A percentile compares a stretch with the other conserved stretches of the same genome.
Evolutionary conservation across 768 basidiomycete species (phyloP).

Genomic region (Austroboletus eburneus): DNA sequence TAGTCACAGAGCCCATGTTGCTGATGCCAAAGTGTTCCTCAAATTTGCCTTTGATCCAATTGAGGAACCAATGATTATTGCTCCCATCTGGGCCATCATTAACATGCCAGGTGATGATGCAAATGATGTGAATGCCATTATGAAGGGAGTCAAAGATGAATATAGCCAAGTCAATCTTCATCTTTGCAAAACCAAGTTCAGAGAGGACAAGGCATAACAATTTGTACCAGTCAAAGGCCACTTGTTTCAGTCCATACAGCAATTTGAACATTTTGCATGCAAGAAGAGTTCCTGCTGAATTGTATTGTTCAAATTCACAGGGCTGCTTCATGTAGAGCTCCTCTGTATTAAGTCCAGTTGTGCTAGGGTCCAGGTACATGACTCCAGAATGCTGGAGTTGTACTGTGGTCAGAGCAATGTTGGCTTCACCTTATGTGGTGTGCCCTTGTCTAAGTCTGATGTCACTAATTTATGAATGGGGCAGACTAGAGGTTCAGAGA

Average conservation of each 20-base stretch:
- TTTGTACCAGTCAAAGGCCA: constrained; percentile 1
- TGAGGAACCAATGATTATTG: not conserved
- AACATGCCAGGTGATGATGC: constrained; percentile 11
- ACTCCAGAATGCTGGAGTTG: too few species aligned
- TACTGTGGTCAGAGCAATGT: too few species aligned
- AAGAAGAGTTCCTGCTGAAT: not conserved
- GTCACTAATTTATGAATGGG: too few species aligned
- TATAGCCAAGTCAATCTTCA: too few species aligned
- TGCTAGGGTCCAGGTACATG: too few species aligned
- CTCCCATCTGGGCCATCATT: not conserved
- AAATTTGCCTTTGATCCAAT: constrained; percentile 1
- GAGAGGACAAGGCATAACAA: constrained; percentile 2
- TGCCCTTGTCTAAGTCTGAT: too few species aligned
- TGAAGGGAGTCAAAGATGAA: not conserved
- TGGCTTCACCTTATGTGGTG: too few species aligned
- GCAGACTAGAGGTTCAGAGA: too few species aligned
- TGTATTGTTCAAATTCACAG: constrained; percentile 19
- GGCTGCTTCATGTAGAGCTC: constrained; percentile 38
- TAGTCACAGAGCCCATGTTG: too few species aligned
- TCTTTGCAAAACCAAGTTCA: too few species aligned
- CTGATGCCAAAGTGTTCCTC: too few species aligned
- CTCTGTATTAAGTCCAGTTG: too few species aligned
- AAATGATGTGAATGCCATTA: not conserved
- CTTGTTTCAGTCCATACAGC: constrained; percentile 4
- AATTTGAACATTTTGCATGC: not conserved